Conservation (phyloP, 371 early-diverging fungal genomes). For the Lichtheimia ramosa region DNA sequence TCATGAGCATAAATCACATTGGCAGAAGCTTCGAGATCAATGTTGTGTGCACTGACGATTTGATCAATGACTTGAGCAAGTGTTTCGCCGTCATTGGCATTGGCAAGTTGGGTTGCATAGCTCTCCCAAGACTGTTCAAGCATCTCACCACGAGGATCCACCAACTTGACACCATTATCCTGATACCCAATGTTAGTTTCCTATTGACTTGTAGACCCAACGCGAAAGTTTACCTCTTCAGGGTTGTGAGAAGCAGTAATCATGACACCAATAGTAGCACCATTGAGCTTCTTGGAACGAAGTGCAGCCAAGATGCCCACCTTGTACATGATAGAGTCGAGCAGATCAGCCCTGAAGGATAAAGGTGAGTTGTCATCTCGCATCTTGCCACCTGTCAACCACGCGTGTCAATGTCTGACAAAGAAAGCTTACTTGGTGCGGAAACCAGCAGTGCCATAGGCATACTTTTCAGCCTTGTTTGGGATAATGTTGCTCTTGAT, state of each 20-base stretch:
- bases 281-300: constrained; percentile 85
- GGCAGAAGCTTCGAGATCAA: constrained; percentile 69
- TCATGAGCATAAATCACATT: constrained; percentile 87
- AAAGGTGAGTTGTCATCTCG: no score
- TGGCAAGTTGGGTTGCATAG: constrained; percentile 91
- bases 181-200: constrained; percentile 18
- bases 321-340: constrained; percentile 93
- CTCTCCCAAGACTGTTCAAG: constrained; percentile 96
- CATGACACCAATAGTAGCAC: constrained; percentile 96
- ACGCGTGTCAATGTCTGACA: not conserved
- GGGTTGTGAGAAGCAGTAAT: constrained; percentile 99
- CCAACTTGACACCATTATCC: constrained; percentile 99
- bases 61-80: constrained; percentile 63
- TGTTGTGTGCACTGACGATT: constrained; percentile 66
- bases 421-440: constrained; percentile 71
- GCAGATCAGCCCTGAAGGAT: constrained; percentile 66
- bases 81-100: constrained; percentile 75
- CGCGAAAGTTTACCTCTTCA: constrained; percentile 58
- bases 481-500: constrained; percentile 36
- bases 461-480: constrained; percentile 32
- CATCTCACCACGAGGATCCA: constrained; percentile 99
- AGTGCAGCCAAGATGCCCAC: constrained; percentile 92
- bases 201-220: no score
- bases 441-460: constrained; percentile 98
- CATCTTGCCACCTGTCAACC: constrained; percentile 5